Evolutionary conservation across 352 stramenopile genomes (phyloP).

Genomic region (Phytopythium litorale): DNA sequence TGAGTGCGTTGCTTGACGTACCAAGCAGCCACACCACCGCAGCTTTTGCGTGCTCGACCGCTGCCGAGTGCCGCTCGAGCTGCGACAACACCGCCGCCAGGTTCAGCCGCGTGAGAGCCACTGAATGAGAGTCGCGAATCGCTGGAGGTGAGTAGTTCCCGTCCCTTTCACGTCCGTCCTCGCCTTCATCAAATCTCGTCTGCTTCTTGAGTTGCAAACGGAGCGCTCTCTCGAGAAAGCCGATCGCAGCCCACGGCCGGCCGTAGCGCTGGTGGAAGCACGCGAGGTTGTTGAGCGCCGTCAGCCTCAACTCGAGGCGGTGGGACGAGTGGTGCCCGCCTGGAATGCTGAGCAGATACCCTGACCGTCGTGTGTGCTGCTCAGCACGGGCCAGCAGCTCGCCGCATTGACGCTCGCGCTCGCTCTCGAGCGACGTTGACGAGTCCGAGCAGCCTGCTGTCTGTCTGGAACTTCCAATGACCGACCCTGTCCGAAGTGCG

Average conservation of each 20-base stretch:
- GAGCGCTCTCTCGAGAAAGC: slow-evolving; percentile 40
- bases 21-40: slow-evolving; percentile 29
- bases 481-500: slow-evolving; percentile 14
- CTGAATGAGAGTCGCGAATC: no score
- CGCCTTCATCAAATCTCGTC: background rate
- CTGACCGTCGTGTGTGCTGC: slow-evolving; percentile 43
- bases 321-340: slow-evolving; percentile 15
- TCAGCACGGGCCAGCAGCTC: slow-evolving; percentile 39
- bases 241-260: slow-evolving; percentile 37
- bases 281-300: slow-evolving; percentile 67
- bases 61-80: slow-evolving; percentile 38
- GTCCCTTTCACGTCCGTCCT: no score
- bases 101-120: background rate
- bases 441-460: background rate
- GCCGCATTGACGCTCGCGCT: slow-evolving; percentile 13
- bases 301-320: slow-evolving; percentile 33
- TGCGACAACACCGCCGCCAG: slow-evolving; percentile 41
- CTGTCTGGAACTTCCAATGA: no score
- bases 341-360: slow-evolving; percentile 31
- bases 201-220: slow-evolving; percentile 38
- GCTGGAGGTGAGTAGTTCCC: no score
- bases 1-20: background rate
- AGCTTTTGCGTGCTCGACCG: slow-evolving; percentile 38
- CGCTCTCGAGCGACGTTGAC: background rate
- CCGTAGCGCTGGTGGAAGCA: slow-evolving; percentile 45